Evolutionary conservation across 2,329 filamentous ascomycete genomes (phyloP).

Genomic region (Cladosporium colombiae): DNA sequence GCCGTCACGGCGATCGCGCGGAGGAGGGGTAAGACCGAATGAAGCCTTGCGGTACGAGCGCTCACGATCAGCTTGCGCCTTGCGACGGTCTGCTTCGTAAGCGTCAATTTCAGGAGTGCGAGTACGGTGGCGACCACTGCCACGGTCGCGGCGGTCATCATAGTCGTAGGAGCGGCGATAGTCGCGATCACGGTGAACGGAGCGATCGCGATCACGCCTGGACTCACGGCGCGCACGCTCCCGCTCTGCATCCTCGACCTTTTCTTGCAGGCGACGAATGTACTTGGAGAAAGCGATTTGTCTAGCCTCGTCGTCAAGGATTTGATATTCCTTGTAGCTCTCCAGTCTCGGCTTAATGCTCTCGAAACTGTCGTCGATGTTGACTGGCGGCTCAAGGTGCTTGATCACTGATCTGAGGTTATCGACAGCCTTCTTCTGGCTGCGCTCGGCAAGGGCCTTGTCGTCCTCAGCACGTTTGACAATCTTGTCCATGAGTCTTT

Average conservation of each 20-base stretch:
- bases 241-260: constrained; percentile 76
- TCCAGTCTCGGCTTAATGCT: constrained; percentile 78
- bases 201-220: constrained; percentile 44
- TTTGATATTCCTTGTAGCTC: constrained; percentile 80
- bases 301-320: constrained; percentile 80
- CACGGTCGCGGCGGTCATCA: constrained; percentile 49
- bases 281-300: constrained; percentile 87
- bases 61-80: constrained; percentile 90
- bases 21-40: constrained; percentile 39
- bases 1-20: constrained; percentile 31
- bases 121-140: constrained; percentile 49
- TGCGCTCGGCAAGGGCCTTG: constrained; percentile 75
- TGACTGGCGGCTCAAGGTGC: constrained; percentile 82
- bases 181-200: constrained; percentile 39
- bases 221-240: constrained; percentile 47
- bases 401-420: constrained; percentile 83
- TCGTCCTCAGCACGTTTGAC: constrained; percentile 79
- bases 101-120: constrained; percentile 84
- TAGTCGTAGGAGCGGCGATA: constrained; percentile 43
- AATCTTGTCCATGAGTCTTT: constrained; percentile 84
- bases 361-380: constrained; percentile 80
- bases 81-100: constrained; percentile 92
- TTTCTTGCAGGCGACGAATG: constrained; percentile 85
- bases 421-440: constrained; percentile 82
- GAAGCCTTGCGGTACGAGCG: constrained; percentile 80